Evolutionary conservation across 257 asterid species (phyloP).

Genomic region (Fraxinus anomala): DNA sequence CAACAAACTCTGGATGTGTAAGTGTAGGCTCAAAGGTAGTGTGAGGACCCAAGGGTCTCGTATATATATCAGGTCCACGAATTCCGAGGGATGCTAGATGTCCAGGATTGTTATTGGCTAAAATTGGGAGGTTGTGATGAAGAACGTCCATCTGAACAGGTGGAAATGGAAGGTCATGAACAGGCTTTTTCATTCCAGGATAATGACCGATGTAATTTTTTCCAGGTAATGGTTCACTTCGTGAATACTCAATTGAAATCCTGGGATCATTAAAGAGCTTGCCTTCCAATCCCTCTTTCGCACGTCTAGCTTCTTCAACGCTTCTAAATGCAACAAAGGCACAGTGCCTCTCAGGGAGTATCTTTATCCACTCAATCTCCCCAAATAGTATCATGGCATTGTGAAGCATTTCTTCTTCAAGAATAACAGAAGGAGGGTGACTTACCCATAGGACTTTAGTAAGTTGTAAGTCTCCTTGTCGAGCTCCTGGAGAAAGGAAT

Average conservation of each 20-base stretch:
- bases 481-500: constrained; percentile 52
- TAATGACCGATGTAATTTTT: constrained; percentile 37
- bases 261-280: constrained; percentile 88
- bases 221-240: constrained; percentile 51
- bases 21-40: constrained; percentile 50
- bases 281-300: constrained; percentile 96
- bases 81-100: constrained; percentile 51
- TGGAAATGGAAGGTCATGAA: constrained; percentile 53
- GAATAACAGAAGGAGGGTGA: constrained; percentile 76
- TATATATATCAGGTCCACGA: constrained; percentile 56
- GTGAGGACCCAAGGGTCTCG: constrained; percentile 63
- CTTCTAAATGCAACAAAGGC: constrained; percentile 95
- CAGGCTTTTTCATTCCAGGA: constrained; percentile 59
- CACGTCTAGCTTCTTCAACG: constrained; percentile 89
- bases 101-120: constrained; percentile 50
- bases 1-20: constrained; percentile 51
- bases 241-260: constrained; percentile 72
- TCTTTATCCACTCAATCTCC: constrained; percentile 86
- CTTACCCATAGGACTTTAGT: constrained; percentile 74
- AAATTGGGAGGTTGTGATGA: constrained; percentile 56
- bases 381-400: constrained; percentile 95
- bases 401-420: constrained; percentile 94
- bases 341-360: constrained; percentile 63
- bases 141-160: constrained; percentile 68
- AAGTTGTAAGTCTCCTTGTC: constrained; percentile 53